Conservation (phyloP, 768 basidiomycete genomes). For the Collybia sordida region DNA sequence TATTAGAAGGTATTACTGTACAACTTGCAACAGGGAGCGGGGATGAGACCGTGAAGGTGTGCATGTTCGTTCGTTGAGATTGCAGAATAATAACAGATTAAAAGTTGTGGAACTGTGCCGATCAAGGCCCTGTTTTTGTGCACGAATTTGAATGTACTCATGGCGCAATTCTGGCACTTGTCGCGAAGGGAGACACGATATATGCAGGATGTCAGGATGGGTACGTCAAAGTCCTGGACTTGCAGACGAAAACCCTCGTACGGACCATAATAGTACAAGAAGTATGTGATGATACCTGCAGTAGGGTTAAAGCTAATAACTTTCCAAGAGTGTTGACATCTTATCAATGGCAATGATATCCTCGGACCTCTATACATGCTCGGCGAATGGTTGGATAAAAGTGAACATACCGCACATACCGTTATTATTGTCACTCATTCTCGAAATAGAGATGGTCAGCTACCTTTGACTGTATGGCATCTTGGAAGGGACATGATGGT, state of each 20-base stretch:
- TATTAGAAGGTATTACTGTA: constrained; percentile 27
- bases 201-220: constrained; percentile 96
- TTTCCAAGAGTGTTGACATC: constrained; percentile 69
- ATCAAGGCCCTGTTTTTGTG: constrained; percentile 42
- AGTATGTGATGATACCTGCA: constrained; percentile 34
- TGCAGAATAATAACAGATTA: background rate
- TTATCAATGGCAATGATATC: constrained; percentile 75
- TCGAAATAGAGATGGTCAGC: constrained; percentile 69
- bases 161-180: constrained; percentile 84
- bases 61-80: background rate
- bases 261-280: constrained; percentile 86
- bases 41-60: constrained; percentile 85
- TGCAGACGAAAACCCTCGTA: constrained; percentile 86
- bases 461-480: constrained; percentile 81
- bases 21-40: constrained; percentile 86
- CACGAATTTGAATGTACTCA: constrained; percentile 72
- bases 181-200: constrained; percentile 72
- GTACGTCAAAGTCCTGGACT: constrained; percentile 85
- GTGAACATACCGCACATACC: constrained; percentile 29
- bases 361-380: constrained; percentile 63
- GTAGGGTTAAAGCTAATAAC: background rate
- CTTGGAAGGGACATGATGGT: constrained; percentile 80
- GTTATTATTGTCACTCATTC: background rate
- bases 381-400: constrained; percentile 69
- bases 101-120: constrained; percentile 68